Evolutionary conservation across 208 protist species (phyloP), one percentile per base, ranked within the genome.

Genomic region (Acanthamoeba sp.): DNA sequence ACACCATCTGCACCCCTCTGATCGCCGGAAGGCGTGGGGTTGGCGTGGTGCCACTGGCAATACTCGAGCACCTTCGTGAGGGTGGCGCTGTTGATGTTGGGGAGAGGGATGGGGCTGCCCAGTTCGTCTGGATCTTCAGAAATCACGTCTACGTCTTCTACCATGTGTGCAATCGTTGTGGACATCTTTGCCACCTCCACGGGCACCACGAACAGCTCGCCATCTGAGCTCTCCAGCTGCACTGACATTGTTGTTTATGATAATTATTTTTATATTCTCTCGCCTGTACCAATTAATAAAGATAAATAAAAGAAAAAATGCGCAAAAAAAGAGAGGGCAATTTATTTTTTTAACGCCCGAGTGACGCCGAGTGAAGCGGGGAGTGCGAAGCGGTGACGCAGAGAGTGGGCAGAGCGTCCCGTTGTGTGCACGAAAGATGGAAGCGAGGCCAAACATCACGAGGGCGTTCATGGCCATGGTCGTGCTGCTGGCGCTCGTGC

Each of bases 31-130:
- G 95, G 91, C n/a, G 76, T 91, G 78, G 95, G 95, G 87, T 96
- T 93, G 48, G 93, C 94, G 29, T 93, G 59, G 93, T 98, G 97
- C 62, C 97, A 96, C 82, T 38, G 64, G 94, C 97, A 98, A 64
- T 97, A 98, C 24, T 97, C 94, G 59, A 98, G 95, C 12, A 98
- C 97, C 91, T 97, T 97, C 20, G 95, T 66, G 7, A 98, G 95
- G 34, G 97, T 97, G 34, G 64, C 66, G 20, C 76, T 45, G 18
- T 85, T 96, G 12, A 97, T 96, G 82, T 97, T 97, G 78, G 96
- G 96, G 9, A 98, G 87, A 55, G 96, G 96, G 64, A 98, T 97
- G 59, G 96, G 42, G 34, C 94, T 52, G n/a, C 96, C 95, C 50
- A 64, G 29, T 7, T 94, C 93, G 16, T 89, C n/a, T 34, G 40